Base-by-base conservation (phyloP, 139 green algal genomes). In the Gonium pectorale region DNA sequence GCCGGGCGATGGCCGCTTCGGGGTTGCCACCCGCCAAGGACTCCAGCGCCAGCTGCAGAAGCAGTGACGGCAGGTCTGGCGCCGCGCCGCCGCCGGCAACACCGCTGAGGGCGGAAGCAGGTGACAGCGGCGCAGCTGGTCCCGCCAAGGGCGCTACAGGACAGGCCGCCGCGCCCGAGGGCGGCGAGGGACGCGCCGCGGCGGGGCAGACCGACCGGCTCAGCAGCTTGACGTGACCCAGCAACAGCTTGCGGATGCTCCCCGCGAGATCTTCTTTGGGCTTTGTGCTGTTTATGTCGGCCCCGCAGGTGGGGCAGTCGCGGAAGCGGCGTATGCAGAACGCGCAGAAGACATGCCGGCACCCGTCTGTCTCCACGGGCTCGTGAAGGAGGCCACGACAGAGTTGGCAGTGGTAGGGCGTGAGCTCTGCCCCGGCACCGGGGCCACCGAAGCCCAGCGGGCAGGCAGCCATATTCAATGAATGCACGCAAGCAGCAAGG, bases 251-350 rank as follows among this genome's bases (percentile, higher is more conserved):
- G n/a, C 33, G 7, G 75, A 82, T 82, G 19, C 40, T 46, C 2
- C 29, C 41, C 0, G 40, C 75, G 24, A 82, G 59, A 9, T 29
- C 38, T 5, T 59, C 17, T 33, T 82, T 71, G 40, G 74, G 38
- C 44, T 51, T n/a, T 22, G 73, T 79, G 27, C 35, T 19, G 19
- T 87, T 33, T 24, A 87, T 69, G 63, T 87, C 82, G 37, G 70
- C 71, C 11, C 70, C 82, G 60, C 82, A 87, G 2, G 56, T 26
- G 7, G 82, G 82, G 70, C 82, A 87, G 69, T 87, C 82, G 46
- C 71, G 82, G 59, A 74, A 74, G 19, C 68, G 70, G 17, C 51
- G 26, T 1, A 83, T 52, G 43, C 82, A 87, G 60, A 87, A 87
- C 9, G 40, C 17, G 41, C 75, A 82, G 41, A 82, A 82, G 41